Base-by-base conservation (phyloP, 345 rosid species). In the Heritiera fomes region DNA sequence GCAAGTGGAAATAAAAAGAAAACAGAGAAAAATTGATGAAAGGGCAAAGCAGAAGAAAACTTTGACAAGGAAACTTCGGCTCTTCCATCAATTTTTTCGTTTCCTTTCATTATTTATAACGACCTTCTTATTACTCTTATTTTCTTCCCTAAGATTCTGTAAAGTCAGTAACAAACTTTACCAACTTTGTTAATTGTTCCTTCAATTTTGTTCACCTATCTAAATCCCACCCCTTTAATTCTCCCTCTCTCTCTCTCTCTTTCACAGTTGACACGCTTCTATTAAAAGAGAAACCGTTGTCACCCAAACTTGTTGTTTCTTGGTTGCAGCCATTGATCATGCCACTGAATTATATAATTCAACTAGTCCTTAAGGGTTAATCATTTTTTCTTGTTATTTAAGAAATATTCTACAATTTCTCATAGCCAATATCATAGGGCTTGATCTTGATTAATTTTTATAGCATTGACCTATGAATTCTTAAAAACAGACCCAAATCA, bases 121-220 rank as follows among this genome's bases (percentile, higher is more conserved):
- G 40, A 77, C 40, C 41, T 75, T 28, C 17, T 49, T 2, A 30
- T 41, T n/a, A 13, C 20, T 50, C 5, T 12, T 38, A 14, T 40
- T 75, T 53, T 5, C 14, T n/a, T 61, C 8, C 49, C 20, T 15
- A 80, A 66, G 71, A 82, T 78, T 72, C 79, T 70, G 13, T 77
- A 46, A 83, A 81, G 87, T 85, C 89, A 83, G 78, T 76, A 87
- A 86, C 90, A 82, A 87, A 86, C 90, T 75, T 40, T 71, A 87
- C 91, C 91, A 77, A 83, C 85, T 72, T 66, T 40, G 66, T 63
- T 70, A n/a, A 73, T 75, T 77, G 68, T 43, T 79, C 20, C 17
- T 74, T 77, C 78, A 18, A 77, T 87, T 81, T 85, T 80, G 91
- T 78, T 87, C 84, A 80, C 85, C 90, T 76, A 82, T 88, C 87